phyloP scores from a whole-genome alignment of 768 basidiomycete species.

The Mycena belliarum region DNA sequence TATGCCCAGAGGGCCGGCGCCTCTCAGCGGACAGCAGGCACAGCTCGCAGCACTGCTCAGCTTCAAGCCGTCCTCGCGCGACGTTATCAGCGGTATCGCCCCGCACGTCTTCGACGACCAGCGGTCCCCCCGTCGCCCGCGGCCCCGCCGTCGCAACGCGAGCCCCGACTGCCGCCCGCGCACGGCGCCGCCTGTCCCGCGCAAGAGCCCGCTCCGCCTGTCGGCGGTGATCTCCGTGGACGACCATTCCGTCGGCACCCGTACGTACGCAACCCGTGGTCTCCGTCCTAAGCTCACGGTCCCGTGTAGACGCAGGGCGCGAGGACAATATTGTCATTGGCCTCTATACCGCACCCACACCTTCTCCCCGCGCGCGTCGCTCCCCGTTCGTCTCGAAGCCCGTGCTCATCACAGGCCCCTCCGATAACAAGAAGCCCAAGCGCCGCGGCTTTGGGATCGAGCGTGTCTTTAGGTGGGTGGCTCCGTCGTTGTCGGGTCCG shows the following conservation, averaged over 20 bases:
- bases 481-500: no score
- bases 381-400: background rate
- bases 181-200: background rate
- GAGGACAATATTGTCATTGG: constrained; percentile 10
- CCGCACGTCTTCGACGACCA: constrained; percentile 22
- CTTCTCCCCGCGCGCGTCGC: background rate
- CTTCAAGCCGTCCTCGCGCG: constrained; percentile 20
- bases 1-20: background rate
- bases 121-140: background rate
- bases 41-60: constrained; percentile 17
- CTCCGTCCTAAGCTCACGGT: background rate
- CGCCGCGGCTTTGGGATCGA: constrained; percentile 6
- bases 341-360: background rate
- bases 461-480: constrained; percentile 13
- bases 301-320: background rate
- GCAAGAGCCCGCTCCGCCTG: constrained; percentile 12
- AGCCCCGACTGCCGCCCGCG: background rate
- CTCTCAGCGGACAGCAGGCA: constrained; percentile 2
- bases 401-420: background rate
- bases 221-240: constrained; percentile 4
- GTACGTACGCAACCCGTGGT: constrained; percentile 2
- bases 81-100: constrained; percentile 21
- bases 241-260: background rate
- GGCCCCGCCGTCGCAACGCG: background rate
- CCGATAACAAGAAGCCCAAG: background rate